A percentile compares a stretch with the other conserved stretches of the same genome.
phyloP scores from a whole-genome alignment of 192 early-diverging fungal genomes.

The Gamsiella multidivaricata region DNA sequence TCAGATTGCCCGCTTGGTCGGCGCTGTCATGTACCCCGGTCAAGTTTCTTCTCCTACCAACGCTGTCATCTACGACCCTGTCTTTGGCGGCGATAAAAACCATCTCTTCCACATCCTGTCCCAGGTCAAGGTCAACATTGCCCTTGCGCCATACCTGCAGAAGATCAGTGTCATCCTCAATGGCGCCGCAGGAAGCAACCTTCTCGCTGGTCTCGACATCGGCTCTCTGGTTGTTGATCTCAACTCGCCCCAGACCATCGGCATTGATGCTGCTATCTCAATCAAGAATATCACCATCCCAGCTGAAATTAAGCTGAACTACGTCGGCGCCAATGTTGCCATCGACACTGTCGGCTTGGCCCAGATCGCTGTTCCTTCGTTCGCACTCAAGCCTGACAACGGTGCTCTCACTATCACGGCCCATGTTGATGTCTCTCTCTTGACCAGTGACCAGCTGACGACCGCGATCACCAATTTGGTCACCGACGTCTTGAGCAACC shows the following conservation, averaged over 20 bases:
- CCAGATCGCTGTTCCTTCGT: constrained; percentile 20
- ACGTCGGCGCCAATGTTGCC: constrained; percentile 38
- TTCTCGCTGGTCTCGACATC: constrained; percentile 31
- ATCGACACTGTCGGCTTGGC: constrained; percentile 20
- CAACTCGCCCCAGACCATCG: constrained; percentile 49
- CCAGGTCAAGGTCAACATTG: constrained; percentile 39
- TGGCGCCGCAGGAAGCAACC: constrained; percentile 4
- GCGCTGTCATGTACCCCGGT: constrained; percentile 41
- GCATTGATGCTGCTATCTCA: constrained; percentile 23
- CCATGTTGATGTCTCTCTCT: constrained; percentile 17
- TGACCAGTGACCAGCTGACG: constrained; percentile 13
- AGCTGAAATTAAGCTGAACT: constrained; percentile 44
- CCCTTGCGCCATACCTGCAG: constrained; percentile 44
- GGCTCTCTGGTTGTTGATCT: constrained; percentile 37
- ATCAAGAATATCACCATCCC: constrained; percentile 45
- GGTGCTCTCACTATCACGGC: constrained; percentile 16
- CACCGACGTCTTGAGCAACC: constrained; percentile 3
- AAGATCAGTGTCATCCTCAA: constrained; percentile 27
- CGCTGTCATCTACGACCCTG: constrained; percentile 45
- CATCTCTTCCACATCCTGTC: constrained; percentile 51
- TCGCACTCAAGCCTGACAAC: constrained; percentile 16
- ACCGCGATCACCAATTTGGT: constrained; percentile 19
- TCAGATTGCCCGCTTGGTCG: constrained; percentile 42
- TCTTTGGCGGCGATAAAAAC: constrained; percentile 50
- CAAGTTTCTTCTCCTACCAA: constrained; percentile 46